Evolutionary conservation across 2,329 filamentous ascomycete species (phyloP), one percentile per base, ranked within the genome.

Genomic region (Botrytis fabae): DNA sequence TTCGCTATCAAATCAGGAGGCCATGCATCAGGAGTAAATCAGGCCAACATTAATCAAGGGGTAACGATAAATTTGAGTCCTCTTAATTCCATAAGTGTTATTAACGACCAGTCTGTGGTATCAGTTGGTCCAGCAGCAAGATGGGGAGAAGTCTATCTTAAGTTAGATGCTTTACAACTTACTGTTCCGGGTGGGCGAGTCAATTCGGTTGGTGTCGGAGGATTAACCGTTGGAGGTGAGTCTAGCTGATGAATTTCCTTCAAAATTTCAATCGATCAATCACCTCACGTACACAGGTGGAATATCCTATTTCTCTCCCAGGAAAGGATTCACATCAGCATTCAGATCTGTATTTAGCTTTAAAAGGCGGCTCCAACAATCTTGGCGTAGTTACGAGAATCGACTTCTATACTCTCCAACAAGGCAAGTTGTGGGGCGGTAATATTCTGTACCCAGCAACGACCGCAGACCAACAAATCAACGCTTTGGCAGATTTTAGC

Each of bases 341-440:
- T 74, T 72, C 82, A 0, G 87, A 89, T 71, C 81, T 90, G 10
- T 89, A 82, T 79, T 82, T 82, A 75, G 86, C 85, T 0, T 82
- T 90, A 5, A 85, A 85, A 70, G 88, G 88, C 9, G 88, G 88
- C 32, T 84, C 85, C n/a, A 87, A 85, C 78, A 88, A 87, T 77
- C 88, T 85, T 74, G 87, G 86, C 5, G 82, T 87, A 74, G 83
- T 86, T 14, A 85, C 85, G 10, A 81, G 81, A 18, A 86, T 85
- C 76, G 78, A 83, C 18, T 44, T 72, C 42, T 40, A 64, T 7
- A 65, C 73, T 22, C 73, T 75, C 28, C 44, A 73, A 22, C 74
- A 75, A 61, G 74, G 74, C 6, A 9, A 61, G 12, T 18, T 74
- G 9, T 75, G 74, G 74, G 69, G 72, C 57, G 74, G 74, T 8